Evolutionary conservation across 2,329 filamentous ascomycete species (phyloP), one percentile per base, ranked within the genome.

Genomic region (Neofusicoccum parvum): DNA sequence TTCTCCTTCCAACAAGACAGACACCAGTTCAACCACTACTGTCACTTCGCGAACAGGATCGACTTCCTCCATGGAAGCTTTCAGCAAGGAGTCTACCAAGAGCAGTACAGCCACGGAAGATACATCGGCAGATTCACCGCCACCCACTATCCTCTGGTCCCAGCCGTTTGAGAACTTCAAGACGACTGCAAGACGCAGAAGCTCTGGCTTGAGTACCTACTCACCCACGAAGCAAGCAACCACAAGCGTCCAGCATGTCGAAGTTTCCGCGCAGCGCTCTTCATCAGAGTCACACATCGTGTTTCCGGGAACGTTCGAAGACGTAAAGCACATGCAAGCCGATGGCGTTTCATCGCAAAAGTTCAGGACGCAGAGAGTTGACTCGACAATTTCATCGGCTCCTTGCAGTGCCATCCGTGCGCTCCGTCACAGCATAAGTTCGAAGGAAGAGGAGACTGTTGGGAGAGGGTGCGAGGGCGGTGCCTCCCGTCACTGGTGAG

Each of bases 151-250:
- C 7, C 39, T 64, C n/a, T 64, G 49, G 49, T 23, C 62, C 5
- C 41, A 48, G 17, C 62, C 50, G 27, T 36, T 54, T 12, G 50
- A 54, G 27, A 17, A 32, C 15, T 48, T 45, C 41, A 37, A 37
- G 27, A 4, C 15, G 3, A 10, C 43, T n/a, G 27, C 34, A 48
- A 54, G 27, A 5, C 41, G 41, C 11, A 20, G 27, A 27, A 50
- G 49, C 50, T 64, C 62, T 36, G 62, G 62, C 27, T 39, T 64
- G 27, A 27, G 27, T 14, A 45, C 50, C 9, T 64, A 56, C 17
- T 64, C 62, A 6, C 62, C 62, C 36, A 41, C 49, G n/a, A 53
- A 50, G 7, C 50, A 54, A 49, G 62, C 62, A 7, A 64, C 62
- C 7, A 64, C 50, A 12, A 64, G 62, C 41, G 43, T 64, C 12